Conservation (phyloP, 192 early-diverging fungal species). For the Backusella circina region DNA sequence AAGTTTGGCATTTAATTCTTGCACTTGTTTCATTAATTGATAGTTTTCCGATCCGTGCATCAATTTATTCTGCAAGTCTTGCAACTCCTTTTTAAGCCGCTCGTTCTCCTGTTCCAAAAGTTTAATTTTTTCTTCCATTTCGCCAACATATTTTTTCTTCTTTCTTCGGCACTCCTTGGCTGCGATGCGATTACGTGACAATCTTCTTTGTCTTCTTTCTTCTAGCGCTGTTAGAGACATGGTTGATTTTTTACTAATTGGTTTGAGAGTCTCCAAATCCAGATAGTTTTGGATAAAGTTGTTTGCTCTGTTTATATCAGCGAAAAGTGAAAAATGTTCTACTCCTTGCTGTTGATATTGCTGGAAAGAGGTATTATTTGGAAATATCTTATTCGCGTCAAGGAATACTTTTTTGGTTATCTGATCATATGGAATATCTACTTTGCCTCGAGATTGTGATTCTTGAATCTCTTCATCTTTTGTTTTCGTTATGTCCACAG, state of each 20-base stretch:
- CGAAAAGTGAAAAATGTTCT: neutral
- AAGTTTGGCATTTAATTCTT: conserved; percentile 66
- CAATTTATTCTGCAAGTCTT: conserved; percentile 65
- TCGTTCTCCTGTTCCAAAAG: conserved; percentile 63
- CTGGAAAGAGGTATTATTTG: neutral
- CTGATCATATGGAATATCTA: neutral
- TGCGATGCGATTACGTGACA: conserved; percentile 74
- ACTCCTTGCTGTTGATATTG: neutral
- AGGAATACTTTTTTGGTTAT: neutral
- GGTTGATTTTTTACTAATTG: neutral
- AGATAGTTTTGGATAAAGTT: neutral
- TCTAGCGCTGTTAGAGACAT: neutral
- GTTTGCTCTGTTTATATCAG: neutral
- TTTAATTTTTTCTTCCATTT: conserved; percentile 61
- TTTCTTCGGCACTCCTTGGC: conserved; percentile 84
- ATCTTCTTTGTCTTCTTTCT: conserved; percentile 28
- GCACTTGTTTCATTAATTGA: conserved; percentile 61
- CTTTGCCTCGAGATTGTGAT: neutral
- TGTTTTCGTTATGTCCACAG: neutral
- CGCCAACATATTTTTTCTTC: conserved; percentile 70
- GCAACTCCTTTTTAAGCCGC: conserved; percentile 58
- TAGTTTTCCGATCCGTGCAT: conserved; percentile 55
- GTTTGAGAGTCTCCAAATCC: neutral
- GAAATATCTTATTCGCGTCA: neutral
- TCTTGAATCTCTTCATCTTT: neutral